Evolutionary conservation across 2,329 filamentous ascomycete genomes (phyloP).

Genomic region (Curvularia sp.): DNA sequence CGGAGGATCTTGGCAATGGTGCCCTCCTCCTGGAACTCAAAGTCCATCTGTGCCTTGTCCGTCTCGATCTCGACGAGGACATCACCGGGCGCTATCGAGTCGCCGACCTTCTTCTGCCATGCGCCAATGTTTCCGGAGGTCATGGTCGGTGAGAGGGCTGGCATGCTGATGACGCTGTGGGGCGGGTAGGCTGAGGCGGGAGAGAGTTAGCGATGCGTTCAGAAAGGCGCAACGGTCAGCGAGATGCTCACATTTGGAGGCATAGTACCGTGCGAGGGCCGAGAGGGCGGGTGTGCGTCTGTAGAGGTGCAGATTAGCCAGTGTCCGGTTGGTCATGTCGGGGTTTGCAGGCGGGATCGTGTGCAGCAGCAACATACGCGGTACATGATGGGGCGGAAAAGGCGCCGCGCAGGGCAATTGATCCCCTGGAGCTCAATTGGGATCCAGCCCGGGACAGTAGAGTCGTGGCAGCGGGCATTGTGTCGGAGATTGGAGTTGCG

Average conservation of each 20-base stretch:
- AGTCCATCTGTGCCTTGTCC: conserved; percentile 99
- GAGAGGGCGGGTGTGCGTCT: conserved; percentile 61
- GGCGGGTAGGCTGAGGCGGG: conserved; percentile 80
- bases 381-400: conserved; percentile 50
- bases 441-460: conserved; percentile 55
- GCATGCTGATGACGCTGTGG: conserved; percentile 97
- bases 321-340: conserved; percentile 7
- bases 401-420: conserved; percentile 55
- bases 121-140: conserved; percentile 92
- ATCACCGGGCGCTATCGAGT: conserved; percentile 85
- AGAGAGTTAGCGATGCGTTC: conserved; percentile 40
- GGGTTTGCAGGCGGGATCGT: neutral
- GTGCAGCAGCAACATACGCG: conserved; percentile 42
- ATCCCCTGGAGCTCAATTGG: conserved; percentile 52
- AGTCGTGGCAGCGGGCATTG: conserved; percentile 62
- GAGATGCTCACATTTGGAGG: conserved; percentile 66
- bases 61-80: conserved; percentile 98
- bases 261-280: conserved; percentile 70
- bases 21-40: conserved; percentile 99
- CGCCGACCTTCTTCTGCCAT: conserved; percentile 98
- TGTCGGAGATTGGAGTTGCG: conserved; percentile 46
- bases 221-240: neutral
- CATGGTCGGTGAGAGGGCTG: conserved; percentile 97
- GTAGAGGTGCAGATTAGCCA: conserved; percentile 38
- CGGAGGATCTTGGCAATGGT: conserved; percentile 93